Evolutionary conservation across 495 filamentous ascomycete species (phyloP).

Genomic region (Penicillium egyptiacum): DNA sequence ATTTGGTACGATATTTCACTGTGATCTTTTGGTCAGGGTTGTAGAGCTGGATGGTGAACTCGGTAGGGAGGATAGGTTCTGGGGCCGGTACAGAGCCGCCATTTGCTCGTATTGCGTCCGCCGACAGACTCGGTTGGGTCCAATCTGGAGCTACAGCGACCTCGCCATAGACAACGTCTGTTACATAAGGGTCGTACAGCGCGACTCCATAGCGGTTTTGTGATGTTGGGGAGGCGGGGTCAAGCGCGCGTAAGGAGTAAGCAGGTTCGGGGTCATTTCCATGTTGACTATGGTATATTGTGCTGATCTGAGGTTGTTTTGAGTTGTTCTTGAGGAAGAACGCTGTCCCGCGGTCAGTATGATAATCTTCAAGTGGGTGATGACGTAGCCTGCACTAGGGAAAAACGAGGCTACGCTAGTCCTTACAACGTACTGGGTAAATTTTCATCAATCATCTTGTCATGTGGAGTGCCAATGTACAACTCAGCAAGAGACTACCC

Average conservation of each 20-base stretch:
- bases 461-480: neutral
- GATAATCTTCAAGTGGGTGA: conserved; percentile 31
- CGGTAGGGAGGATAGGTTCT: conserved; percentile 73
- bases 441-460: conserved; percentile 88
- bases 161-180: conserved; percentile 82
- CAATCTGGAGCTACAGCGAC: conserved; percentile 82
- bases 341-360: conserved; percentile 45
- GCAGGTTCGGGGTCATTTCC: conserved; percentile 76
- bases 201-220: conserved; percentile 85
- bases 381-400: conserved; percentile 20
- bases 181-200: conserved; percentile 77
- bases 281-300: conserved; percentile 73
- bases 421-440: conserved; percentile 65
- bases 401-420: neutral
- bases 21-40: conserved; percentile 84
- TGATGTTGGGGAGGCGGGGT: conserved; percentile 64
- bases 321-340: conserved; percentile 60
- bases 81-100: conserved; percentile 66
- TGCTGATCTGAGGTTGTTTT: conserved; percentile 53
- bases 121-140: conserved; percentile 75
- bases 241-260: conserved; percentile 73
- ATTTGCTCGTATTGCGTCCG: conserved; percentile 75
- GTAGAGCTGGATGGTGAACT: conserved; percentile 85
- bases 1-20: conserved; percentile 67
- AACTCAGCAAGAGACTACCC: neutral